These are phyloP conservation scores for Tricholoma bakamatsutake DNA, from an alignment of 768 basidiomycete species.

Conservation along the genomic window DNA sequence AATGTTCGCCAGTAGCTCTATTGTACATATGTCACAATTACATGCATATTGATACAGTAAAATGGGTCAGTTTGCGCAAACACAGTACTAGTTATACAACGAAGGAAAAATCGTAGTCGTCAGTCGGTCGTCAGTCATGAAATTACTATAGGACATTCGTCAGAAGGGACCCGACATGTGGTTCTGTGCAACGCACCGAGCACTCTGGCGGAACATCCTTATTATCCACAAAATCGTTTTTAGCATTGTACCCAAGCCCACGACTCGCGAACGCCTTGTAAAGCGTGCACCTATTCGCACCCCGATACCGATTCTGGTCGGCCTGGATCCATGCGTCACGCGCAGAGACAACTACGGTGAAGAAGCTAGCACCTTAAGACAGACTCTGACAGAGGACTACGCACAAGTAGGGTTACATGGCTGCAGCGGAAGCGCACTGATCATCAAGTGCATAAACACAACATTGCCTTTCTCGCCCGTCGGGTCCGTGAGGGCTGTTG, in stretches of 20 bases:
- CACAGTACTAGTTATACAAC: background rate
- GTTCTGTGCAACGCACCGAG: background rate
- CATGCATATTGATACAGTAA: no score
- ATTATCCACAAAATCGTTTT: constrained; percentile 21
- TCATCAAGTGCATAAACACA: constrained; percentile 45
- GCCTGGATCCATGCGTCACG: constrained; percentile 50
- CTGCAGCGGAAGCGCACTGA: constrained; percentile 44
- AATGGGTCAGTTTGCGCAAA: background rate
- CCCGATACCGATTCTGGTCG: constrained; percentile 39
- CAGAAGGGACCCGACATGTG: background rate
- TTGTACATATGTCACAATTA: no score
- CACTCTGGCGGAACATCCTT: constrained; percentile 23
- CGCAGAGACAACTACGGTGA: constrained; percentile 32
- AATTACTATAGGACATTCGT: background rate
- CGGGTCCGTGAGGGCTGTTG: constrained; percentile 34
- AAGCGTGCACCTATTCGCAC: constrained; percentile 39
- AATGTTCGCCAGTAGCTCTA: no score
- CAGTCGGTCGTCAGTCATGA: background rate
- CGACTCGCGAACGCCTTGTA: constrained; percentile 44
- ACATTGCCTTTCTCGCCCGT: constrained; percentile 39
- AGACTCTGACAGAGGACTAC: constrained; percentile 9
- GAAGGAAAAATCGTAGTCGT: background rate
- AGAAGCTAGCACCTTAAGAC: background rate
- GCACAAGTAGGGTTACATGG: constrained; percentile 46
- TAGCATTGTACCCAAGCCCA: constrained; percentile 38